Evolutionary conservation across 192 early-diverging fungal genomes (phyloP).

Genomic region (Physocladia obscura): DNA sequence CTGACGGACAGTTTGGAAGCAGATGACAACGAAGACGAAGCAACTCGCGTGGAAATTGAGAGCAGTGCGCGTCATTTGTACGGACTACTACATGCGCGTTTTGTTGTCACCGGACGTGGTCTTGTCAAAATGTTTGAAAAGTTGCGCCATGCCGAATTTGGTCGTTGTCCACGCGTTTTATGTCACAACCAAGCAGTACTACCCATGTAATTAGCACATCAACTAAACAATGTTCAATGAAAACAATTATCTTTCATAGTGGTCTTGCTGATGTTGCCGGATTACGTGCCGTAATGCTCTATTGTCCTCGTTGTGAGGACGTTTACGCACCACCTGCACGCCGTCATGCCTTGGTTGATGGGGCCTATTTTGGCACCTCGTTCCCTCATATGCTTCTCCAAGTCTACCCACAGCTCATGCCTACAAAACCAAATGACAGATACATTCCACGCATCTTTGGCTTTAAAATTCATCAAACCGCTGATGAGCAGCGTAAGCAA

Average conservation of each 20-base stretch:
- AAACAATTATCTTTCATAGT: too few species aligned
- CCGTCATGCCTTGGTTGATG: constrained; percentile 83
- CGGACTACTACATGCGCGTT: constrained; percentile 97
- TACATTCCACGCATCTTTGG: constrained; percentile 98
- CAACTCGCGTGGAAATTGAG: constrained; percentile 78
- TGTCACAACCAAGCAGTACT: constrained; percentile 72
- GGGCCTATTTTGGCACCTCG: constrained; percentile 94
- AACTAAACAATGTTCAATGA: too few species aligned
- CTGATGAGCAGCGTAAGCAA: constrained; percentile 88
- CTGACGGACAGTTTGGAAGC: constrained; percentile 86
- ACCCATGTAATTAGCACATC: too few species aligned
- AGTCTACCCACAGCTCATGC: constrained; percentile 79
- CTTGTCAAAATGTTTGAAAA: constrained; percentile 96
- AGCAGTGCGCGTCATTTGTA: constrained; percentile 89
- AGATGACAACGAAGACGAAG: constrained; percentile 48
- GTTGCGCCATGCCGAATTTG: constrained; percentile 81
- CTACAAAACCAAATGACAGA: constrained; percentile 72
- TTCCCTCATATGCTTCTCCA: constrained; percentile 97
- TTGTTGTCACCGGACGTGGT: constrained; percentile 88
- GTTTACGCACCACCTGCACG: constrained; percentile 90
- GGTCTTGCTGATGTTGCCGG: constrained; percentile 86
- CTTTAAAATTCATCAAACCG: constrained; percentile 86
- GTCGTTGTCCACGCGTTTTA: constrained; percentile 91
- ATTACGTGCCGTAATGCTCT: constrained; percentile 85
- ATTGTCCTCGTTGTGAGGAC: constrained; percentile 95